phyloP scores from a whole-genome alignment of 768 basidiomycete species.

The Termitomyces sp. region DNA sequence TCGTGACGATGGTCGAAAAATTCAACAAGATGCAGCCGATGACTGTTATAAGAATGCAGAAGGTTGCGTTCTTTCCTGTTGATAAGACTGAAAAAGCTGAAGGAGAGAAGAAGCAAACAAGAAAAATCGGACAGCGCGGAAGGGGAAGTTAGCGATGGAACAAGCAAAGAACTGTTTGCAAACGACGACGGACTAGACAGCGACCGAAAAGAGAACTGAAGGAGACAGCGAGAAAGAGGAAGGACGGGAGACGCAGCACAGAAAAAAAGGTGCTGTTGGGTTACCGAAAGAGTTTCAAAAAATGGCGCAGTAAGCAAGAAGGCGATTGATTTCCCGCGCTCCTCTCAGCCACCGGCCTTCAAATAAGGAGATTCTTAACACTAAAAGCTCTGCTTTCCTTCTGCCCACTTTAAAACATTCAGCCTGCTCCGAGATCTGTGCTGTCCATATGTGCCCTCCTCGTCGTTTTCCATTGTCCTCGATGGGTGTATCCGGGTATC shows the following conservation, averaged over 20 bases:
- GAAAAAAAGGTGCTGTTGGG: constrained; percentile 13
- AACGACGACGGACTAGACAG: constrained; percentile 34
- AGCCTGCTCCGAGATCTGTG: not conserved
- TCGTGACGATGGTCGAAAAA: constrained; percentile 14
- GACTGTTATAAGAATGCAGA: constrained; percentile 2
- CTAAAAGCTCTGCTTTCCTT: constrained; percentile 3
- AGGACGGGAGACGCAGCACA: constrained; percentile 6
- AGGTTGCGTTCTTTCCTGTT: constrained; percentile 13
- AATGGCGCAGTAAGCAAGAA: constrained; percentile 29
- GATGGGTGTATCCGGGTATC: constrained; percentile 5
- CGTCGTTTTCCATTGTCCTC: constrained; percentile 17
- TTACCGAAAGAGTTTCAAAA: constrained; percentile 23
- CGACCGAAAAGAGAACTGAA: constrained; percentile 26
- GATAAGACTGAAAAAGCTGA: constrained; percentile 13
- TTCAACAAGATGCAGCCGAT: constrained; percentile 3
- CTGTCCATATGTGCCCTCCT: not conserved
- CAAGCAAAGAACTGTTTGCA: constrained; percentile 30
- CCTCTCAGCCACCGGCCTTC: constrained; percentile 15
- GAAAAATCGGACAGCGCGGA: constrained; percentile 15
- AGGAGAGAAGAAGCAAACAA: constrained; percentile 14
- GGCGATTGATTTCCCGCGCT: constrained; percentile 29
- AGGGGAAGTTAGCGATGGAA: constrained; percentile 17
- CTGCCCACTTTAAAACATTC: not conserved
- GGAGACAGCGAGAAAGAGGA: constrained; percentile 26
- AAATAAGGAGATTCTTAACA: constrained; percentile 6